phyloP scores from a whole-genome alignment of 345 rosid genomes.

The Capsella bursapastoris region DNA sequence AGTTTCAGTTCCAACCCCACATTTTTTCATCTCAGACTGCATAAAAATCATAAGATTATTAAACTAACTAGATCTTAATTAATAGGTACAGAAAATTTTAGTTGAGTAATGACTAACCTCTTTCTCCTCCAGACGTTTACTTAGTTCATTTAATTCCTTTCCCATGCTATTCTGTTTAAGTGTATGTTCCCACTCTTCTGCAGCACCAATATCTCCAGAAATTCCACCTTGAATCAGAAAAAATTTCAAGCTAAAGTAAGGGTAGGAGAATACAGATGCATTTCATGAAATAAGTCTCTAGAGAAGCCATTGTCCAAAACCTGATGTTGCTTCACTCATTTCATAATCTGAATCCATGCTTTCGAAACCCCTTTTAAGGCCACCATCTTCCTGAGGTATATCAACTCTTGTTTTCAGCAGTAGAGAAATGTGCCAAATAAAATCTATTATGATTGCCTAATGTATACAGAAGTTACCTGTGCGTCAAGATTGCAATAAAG shows the following conservation, averaged over 20 bases:
- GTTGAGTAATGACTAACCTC: conserved; percentile 57
- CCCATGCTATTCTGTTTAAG: conserved; percentile 81
- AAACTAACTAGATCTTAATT: neutral
- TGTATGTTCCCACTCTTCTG: conserved; percentile 91
- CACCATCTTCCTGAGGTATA: conserved; percentile 47
- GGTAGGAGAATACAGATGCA: conserved; percentile 9
- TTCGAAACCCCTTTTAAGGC: conserved; percentile 60
- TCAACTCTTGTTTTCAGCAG: conserved; percentile 26
- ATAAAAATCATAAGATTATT: conserved; percentile 8
- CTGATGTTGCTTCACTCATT: conserved; percentile 65
- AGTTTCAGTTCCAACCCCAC: conserved; percentile 61
- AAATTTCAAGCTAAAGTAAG: neutral
- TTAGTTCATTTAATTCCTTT: conserved; percentile 79
- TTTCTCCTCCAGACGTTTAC: conserved; percentile 85
- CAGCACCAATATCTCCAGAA: conserved; percentile 72
- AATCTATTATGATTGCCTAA: conserved; percentile 2
- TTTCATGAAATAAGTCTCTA: conserved; percentile 7
- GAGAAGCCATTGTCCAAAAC: conserved; percentile 36
- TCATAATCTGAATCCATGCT: conserved; percentile 70
- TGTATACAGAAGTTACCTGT: conserved; percentile 48
- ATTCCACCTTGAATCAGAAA: conserved; percentile 49
- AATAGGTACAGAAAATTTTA: neutral
- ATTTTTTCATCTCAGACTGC: conserved; percentile 76
- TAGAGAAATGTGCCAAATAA: conserved; percentile 15
- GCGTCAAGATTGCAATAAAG: conserved; percentile 56